These are phyloP conservation scores for Annulohypoxylon truncatum DNA, from an alignment of 2,329 filamentous ascomycete genomes.

Conservation along the genomic window DNA sequence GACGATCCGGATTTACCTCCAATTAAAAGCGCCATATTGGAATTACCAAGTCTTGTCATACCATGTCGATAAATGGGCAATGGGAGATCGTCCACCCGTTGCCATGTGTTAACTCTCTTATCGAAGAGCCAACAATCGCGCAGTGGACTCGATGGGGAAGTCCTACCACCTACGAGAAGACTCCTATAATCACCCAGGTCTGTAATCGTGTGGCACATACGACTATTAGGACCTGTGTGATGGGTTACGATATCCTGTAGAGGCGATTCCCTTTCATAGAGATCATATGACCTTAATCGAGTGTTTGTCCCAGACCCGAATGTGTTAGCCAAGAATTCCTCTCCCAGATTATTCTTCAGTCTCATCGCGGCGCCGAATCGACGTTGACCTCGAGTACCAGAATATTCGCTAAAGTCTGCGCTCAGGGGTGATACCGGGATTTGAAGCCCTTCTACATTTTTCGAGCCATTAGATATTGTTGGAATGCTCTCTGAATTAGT, in stretches of 20 bases:
- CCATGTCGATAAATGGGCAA: slow-evolving; percentile 81
- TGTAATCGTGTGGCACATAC: slow-evolving; percentile 84
- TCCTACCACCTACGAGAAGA: slow-evolving; percentile 80
- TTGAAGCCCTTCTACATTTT: not conserved
- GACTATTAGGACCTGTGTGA: slow-evolving; percentile 54
- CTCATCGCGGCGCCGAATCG: slow-evolving; percentile 70
- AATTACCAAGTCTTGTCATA: slow-evolving; percentile 63
- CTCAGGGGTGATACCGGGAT: slow-evolving; percentile 10
- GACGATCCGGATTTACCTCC: slow-evolving; percentile 69
- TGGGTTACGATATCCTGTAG: slow-evolving; percentile 46
- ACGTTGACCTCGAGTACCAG: slow-evolving; percentile 59
- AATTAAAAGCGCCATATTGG: slow-evolving; percentile 66
- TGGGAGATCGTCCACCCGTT: slow-evolving; percentile 72
- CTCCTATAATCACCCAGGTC: slow-evolving; percentile 67
- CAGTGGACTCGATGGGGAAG: slow-evolving; percentile 77
- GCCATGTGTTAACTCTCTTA: slow-evolving; percentile 68
- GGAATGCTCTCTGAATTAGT: slow-evolving; percentile 43
- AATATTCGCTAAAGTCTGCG: slow-evolving; percentile 52
- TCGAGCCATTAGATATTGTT: not conserved
- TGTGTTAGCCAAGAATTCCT: slow-evolving; percentile 58
- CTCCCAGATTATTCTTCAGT: slow-evolving; percentile 53
- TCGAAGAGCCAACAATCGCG: slow-evolving; percentile 81
- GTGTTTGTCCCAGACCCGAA: slow-evolving; percentile 60
- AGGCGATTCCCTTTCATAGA: slow-evolving; percentile 54
- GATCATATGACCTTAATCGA: slow-evolving; percentile 62